A percentile compares a stretch with the other conserved stretches of the same genome.
These are phyloP conservation scores for Raddia guianensis DNA, from an alignment of 176 grass and related monocot genomes.

Conservation along the genomic window DNA sequence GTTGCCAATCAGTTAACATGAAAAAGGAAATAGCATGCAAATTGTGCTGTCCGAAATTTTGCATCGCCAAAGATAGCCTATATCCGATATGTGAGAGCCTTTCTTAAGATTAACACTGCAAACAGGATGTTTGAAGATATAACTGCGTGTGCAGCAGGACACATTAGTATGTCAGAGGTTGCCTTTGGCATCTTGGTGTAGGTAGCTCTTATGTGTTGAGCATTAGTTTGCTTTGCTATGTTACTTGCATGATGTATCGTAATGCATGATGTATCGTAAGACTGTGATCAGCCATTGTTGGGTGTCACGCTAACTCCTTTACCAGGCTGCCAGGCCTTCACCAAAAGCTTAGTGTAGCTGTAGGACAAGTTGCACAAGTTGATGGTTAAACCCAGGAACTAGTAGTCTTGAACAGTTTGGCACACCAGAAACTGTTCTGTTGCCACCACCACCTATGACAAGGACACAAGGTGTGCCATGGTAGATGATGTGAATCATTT, in stretches of 20 bases:
- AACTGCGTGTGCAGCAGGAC: neutral
- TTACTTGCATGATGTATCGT: neutral
- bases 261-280: conserved; percentile 12
- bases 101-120: conserved; percentile 10
- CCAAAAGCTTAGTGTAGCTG: conserved; percentile 1
- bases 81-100: neutral
- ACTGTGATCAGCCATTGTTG: neutral
- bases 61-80: neutral
- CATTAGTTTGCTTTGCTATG: neutral
- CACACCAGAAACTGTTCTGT: neutral
- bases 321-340: neutral
- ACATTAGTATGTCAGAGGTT: neutral
- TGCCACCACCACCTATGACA: conserved; percentile 21
- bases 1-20: conserved; percentile 16
- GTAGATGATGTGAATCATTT: conserved; percentile 8
- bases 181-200: neutral
- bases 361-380: conserved; percentile 8
- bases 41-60: neutral
- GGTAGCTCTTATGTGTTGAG: neutral
- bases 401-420: neutral
- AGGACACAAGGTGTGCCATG: neutral
- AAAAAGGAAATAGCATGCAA: neutral
- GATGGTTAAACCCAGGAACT: neutral
- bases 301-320: neutral
- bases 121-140: neutral